Evolutionary conservation across 1,284 basidiomycete species (phyloP).

Genomic region (Xerocomus tenax): DNA sequence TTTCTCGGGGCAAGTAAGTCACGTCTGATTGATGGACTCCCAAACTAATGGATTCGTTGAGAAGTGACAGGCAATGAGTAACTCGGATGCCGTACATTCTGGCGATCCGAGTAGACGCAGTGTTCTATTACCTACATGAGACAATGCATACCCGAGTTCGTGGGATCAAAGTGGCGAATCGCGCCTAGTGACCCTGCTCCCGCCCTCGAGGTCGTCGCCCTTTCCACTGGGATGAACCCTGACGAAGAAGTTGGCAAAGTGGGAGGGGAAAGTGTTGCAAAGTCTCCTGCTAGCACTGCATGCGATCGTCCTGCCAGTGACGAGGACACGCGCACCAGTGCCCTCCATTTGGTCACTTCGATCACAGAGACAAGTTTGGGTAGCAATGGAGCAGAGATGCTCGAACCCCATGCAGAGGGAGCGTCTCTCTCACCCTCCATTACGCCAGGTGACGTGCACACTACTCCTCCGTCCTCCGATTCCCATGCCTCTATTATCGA

Average conservation of each 20-base stretch:
- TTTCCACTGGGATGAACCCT: constrained; percentile 4
- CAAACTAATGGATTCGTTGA: not conserved
- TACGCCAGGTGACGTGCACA: not conserved
- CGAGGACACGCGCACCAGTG: not conserved
- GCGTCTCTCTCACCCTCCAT: not conserved
- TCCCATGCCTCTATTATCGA: not conserved
- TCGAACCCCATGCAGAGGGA: constrained; percentile 1
- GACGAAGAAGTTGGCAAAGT: constrained; percentile 1
- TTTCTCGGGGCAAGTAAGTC: not conserved
- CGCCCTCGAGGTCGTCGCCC: not conserved
- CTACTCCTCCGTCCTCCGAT: not conserved
- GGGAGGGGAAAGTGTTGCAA: not conserved
- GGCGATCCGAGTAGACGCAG: constrained; percentile 1
- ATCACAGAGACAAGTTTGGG: not conserved
- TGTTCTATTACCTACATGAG: constrained; percentile 11
- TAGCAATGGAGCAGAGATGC: not conserved
- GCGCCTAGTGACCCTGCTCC: not conserved
- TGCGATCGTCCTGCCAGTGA: not conserved
- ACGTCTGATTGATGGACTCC: not conserved
- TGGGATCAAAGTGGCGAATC: constrained; percentile 1
- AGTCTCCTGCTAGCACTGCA: not conserved
- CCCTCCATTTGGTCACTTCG: not conserved
- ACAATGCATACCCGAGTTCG: constrained; percentile 2
- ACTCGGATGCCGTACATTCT: constrained; percentile 14
- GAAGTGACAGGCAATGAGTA: not conserved